Base-by-base conservation (phyloP, 768 basidiomycete species). In the Pseudohyphozyma bogoriensis region DNA sequence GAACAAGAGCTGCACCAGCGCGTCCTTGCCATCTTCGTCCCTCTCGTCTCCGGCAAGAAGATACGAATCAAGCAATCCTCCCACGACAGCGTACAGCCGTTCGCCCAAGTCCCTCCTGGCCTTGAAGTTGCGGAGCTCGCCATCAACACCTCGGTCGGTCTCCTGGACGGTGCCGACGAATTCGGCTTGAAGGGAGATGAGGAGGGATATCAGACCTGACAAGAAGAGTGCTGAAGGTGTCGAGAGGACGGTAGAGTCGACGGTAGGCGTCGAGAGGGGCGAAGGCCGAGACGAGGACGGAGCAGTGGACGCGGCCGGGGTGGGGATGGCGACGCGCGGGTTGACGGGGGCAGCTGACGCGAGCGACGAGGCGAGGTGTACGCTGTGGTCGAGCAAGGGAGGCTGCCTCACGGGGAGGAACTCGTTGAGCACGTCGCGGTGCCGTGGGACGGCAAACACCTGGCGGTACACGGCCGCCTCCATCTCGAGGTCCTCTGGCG, bases 111-210 rank as follows among this genome's bases (percentile, higher is more conserved):
- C 62, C 15, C 66, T 18, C 33, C 62, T 40, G 26, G 66, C 66
- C 56, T 67, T 67, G 62, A 67, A 67, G 59, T 63, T 63, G 22
- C 66, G 37, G 33, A 67, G 55, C 33, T 67, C 66, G 35, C 66
- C 66, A 26, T 67, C 66, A 39, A 67, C 66, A 26, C 66, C 66
- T 4, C 59, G 59, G 28, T 67, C 66, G 35, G 66, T 64, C 32
- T 67, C 66, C 22, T 67, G 58, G 2, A 64, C 57, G 18, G 39
- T 35, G 28, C 59, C 66, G 18, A 35, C 32, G 26, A 55, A 39
- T 42, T 61, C 66, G 31, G 53, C 46, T 22, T 67, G 66, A 10
- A 67, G 60, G 22, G 66, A 61, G 33, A 67, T 63, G 37, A 67
- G 54, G 57, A 67, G 62, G 5, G 66, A 63, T 11, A 67, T 53